Conservation (phyloP, 2,329 filamentous ascomycete species). For the Neopestalotiopsis rosae region DNA sequence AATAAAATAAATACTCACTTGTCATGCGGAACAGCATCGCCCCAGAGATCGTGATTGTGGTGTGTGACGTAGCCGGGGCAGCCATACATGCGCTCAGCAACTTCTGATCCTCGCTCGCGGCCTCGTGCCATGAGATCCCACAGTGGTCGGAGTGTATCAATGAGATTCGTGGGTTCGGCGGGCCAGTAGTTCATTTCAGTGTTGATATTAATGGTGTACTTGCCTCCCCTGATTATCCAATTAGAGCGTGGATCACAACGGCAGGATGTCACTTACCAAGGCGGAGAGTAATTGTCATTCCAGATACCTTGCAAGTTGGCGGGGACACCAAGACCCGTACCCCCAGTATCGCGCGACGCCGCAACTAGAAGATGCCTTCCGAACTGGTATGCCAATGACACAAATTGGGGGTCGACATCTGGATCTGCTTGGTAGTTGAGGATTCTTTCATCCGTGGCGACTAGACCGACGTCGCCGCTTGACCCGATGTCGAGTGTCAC, state of each 20-base stretch:
- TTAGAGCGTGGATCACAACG: too few species aligned
- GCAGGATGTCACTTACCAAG: conserved; percentile 33
- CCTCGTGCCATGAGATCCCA: conserved; percentile 40
- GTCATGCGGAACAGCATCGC: conserved; percentile 40
- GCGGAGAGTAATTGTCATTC: conserved; percentile 44
- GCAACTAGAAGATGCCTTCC: conserved; percentile 41
- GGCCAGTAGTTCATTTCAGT: conserved; percentile 36
- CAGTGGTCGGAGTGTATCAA: conserved; percentile 32
- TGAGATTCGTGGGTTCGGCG: conserved; percentile 7
- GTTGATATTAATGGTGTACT: conserved; percentile 52
- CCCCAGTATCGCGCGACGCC: conserved; percentile 29
- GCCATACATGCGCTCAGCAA: conserved; percentile 38
- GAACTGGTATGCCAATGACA: conserved; percentile 38
- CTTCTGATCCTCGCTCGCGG: conserved; percentile 35
- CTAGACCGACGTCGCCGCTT: conserved; percentile 16
- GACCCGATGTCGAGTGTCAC: conserved; percentile 21
- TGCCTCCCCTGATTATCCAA: conserved; percentile 31
- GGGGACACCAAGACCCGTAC: conserved; percentile 35
- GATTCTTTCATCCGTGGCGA: conserved; percentile 10
- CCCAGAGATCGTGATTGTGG: conserved; percentile 44
- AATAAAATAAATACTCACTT: conserved; percentile 9
- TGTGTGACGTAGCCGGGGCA: conserved; percentile 39
- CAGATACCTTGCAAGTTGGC: conserved; percentile 51
- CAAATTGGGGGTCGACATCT: conserved; percentile 26
- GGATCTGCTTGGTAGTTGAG: conserved; percentile 7